Percentiles rank a stretch among this genome's conserved stretches.
Evolutionary conservation across 140 eudicot species (phyloP).

Genomic region (Flaveria floridana): DNA sequence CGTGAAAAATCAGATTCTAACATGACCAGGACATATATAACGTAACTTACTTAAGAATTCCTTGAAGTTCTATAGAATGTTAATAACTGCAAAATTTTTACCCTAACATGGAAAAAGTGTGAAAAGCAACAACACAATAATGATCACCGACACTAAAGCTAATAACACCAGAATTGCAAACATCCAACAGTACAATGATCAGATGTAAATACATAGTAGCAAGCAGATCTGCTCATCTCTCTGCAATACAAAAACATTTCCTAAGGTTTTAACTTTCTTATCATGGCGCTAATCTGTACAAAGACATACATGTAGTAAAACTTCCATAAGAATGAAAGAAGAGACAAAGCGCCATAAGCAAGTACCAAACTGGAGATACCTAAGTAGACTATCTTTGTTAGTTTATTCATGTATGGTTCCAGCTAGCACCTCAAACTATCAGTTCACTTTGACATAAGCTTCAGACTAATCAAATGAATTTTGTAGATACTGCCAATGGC

Average conservation of each 20-base stretch:
- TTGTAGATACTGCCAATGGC: neutral
- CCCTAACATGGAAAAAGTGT: constrained; percentile 18
- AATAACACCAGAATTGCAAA: constrained; percentile 8
- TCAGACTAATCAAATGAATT: constrained; percentile 6
- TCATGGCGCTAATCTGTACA: neutral
- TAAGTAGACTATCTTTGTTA: neutral
- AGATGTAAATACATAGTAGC: constrained; percentile 11
- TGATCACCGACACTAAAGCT: neutral
- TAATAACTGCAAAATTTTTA: constrained; percentile 14
- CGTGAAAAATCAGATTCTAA: constrained; percentile 3
- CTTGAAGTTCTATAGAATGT: constrained; percentile 5
- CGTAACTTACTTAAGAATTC: neutral
- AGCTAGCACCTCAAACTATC: neutral
- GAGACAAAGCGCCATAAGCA: neutral
- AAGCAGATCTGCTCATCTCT: neutral
- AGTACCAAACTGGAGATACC: neutral
- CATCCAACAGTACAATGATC: constrained; percentile 24
- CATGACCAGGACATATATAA: constrained; percentile 8
- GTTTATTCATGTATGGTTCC: neutral
- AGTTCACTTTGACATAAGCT: constrained; percentile 20
- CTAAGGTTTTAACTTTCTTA: constrained; percentile 6
- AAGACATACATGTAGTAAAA: constrained; percentile 8
- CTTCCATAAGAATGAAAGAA: neutral
- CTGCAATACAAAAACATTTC: neutral
- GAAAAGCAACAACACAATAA: constrained; percentile 18